Conservation (phyloP, 225 moss, liverwort and hornwort genomes). For the Takakia lepidozioides region DNA sequence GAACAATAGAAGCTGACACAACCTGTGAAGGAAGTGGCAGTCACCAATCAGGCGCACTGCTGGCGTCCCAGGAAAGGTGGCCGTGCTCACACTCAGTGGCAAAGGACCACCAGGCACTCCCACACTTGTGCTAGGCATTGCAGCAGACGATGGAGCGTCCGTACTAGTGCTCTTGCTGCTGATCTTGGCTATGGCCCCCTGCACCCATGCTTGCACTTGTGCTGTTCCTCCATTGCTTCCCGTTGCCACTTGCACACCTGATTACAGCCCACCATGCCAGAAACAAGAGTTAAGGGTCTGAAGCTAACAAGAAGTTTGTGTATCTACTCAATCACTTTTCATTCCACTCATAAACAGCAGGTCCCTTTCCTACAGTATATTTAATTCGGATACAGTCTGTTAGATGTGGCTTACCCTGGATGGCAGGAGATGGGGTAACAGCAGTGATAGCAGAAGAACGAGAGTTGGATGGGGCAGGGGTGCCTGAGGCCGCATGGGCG, state of each 20-base stretch:
- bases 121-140: conserved; percentile 28
- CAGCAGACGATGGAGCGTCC: conserved; percentile 37
- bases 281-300: no score
- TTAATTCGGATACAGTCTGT: no score
- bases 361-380: no score
- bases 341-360: no score
- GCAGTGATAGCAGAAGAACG: conserved; percentile 46
- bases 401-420: conserved; percentile 54
- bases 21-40: conserved; percentile 79
- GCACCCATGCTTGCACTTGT: conserved; percentile 87
- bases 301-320: no score
- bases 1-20: conserved; percentile 91
- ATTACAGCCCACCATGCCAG: no score
- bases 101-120: conserved; percentile 45
- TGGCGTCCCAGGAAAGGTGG: conserved; percentile 94
- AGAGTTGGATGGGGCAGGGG: conserved; percentile 45
- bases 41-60: conserved; percentile 91
- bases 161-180: conserved; percentile 50
- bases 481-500: conserved; percentile 69
- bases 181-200: conserved; percentile 90
- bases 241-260: conserved; percentile 37
- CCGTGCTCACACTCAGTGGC: conserved; percentile 71
- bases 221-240: conserved; percentile 49
- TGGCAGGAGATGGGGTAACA: conserved; percentile 38
- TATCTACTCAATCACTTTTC: no score